Evolutionary conservation across 2,329 filamentous ascomycete genomes (phyloP).

Genomic region (Microascus cirrosus): DNA sequence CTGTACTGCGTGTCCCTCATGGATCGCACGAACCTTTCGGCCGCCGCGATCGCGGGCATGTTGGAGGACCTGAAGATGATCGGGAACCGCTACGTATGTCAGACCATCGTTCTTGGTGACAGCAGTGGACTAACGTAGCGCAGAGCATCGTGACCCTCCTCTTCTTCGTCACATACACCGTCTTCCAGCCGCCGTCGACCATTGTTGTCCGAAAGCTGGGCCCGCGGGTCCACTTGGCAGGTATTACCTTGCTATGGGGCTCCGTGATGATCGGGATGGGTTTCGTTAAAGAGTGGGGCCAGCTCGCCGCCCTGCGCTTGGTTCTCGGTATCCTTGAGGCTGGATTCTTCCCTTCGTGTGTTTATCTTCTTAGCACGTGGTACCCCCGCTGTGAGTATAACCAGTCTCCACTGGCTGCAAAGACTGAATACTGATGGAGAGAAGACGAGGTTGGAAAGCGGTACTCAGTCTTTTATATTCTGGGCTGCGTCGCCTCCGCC

Average conservation of each 20-base stretch:
- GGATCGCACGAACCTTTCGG: constrained; percentile 68
- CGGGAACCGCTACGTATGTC: constrained; percentile 31
- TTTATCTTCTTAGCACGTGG: constrained; percentile 60
- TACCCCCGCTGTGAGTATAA: neutral
- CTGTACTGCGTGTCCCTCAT: constrained; percentile 69
- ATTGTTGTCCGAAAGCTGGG: constrained; percentile 57
- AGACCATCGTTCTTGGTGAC: too few species aligned
- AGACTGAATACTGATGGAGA: neutral
- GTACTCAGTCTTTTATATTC: constrained; percentile 58
- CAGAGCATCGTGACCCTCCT: constrained; percentile 51
- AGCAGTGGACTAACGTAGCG: too few species aligned
- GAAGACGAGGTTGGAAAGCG: constrained; percentile 57
- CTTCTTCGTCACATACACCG: constrained; percentile 64
- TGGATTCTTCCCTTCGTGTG: constrained; percentile 61
- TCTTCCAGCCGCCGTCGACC: constrained; percentile 63
- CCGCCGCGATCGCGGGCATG: constrained; percentile 61
- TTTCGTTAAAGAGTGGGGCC: constrained; percentile 40
- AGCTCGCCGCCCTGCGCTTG: constrained; percentile 43
- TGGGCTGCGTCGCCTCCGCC: constrained; percentile 55
- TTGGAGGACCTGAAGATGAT: constrained; percentile 31
- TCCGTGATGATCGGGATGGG: constrained; percentile 54
- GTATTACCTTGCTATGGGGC: constrained; percentile 49
- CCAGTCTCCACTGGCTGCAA: neutral
- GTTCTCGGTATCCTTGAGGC: constrained; percentile 55
- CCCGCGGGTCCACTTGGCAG: constrained; percentile 41